Base-by-base conservation (phyloP, 108 stramenopile species). In the Skeletonema costatum region DNA sequence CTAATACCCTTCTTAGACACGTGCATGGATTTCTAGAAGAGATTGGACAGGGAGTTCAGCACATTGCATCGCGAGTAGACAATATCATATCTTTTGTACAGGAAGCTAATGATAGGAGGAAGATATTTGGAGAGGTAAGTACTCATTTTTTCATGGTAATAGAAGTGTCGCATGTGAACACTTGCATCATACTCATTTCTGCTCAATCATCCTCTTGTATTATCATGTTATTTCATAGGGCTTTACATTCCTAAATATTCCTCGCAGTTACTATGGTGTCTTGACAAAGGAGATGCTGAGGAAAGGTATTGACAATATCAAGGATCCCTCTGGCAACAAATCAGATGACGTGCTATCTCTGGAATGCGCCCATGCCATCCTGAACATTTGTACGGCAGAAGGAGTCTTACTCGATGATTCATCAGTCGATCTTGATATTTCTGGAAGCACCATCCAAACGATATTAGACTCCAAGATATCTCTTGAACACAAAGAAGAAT, bases 21-120 rank as follows among this genome's bases (percentile, higher is more conserved):
- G 96, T 97, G n/a, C 88, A 93, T 65, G 89, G 89, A 12, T 97
- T 94, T 73, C 68, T 95, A 3, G 64, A 90, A 46, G 90, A 97
- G 60, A 80, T 97, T 38, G 96, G 96, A 41, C 93, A 97, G 69
- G 96, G 96, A 25, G 81, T 95, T 16, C 96, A 95, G 73, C 96
- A 97, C 75, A 67, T 97, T 62, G 96, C 96, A 33, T 89, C 87
- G 36, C 76, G 96, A 59, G 94, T 97, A 2, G 88, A 83, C 17
- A 82, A 95, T 70, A 85, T 97, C 50, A 75, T 91, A 4, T 78
- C 77, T 12, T 93, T 97, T 77, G 91, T 95, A 17, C 89, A 92
- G 64, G 77, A 79, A 36, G 94, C 88, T 10, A 97, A 97, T 71
- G 86, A 93, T 39, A 66, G 69, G 44, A 84, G 94, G 39, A 78